Conservation (phyloP, 257 asterid genomes). For the Ophiorrhiza pumila region DNA sequence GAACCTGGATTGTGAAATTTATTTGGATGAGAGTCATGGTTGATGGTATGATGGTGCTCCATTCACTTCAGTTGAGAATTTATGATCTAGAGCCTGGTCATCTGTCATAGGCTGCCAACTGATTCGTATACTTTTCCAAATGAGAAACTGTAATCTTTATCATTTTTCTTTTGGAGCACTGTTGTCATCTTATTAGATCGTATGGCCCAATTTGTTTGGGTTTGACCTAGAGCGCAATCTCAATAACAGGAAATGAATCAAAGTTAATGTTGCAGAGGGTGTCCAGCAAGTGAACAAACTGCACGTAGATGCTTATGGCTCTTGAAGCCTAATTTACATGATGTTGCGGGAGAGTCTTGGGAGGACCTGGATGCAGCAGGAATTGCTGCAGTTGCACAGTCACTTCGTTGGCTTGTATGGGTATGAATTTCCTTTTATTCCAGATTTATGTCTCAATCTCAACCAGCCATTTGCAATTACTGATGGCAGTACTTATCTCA, state of each 20-base stretch:
- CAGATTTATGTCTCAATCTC: neutral
- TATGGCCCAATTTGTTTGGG: conserved; percentile 31
- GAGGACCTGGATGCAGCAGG: conserved; percentile 80
- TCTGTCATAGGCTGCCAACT: neutral
- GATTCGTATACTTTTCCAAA: neutral
- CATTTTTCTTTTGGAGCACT: neutral
- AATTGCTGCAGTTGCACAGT: conserved; percentile 53
- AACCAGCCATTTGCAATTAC: neutral
- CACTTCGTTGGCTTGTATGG: conserved; percentile 97
- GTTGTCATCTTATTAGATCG: conserved; percentile 6
- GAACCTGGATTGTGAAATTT: neutral
- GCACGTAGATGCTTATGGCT: conserved; percentile 66
- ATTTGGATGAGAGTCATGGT: neutral
- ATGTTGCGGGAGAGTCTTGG: conserved; percentile 83
- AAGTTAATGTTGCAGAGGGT: conserved; percentile 88
- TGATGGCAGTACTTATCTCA: neutral
- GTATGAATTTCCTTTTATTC: conserved; percentile 35
- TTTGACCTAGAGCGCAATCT: conserved; percentile 44
- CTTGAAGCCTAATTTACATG: conserved; percentile 61
- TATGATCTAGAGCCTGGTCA: neutral
- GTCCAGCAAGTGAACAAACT: conserved; percentile 57
- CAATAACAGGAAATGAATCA: conserved; percentile 55
- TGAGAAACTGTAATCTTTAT: neutral
- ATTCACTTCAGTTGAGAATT: neutral
- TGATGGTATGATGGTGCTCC: neutral